Base-by-base conservation (phyloP, 371 early-diverging fungal species). In the Actinomortierella ambigua region DNA sequence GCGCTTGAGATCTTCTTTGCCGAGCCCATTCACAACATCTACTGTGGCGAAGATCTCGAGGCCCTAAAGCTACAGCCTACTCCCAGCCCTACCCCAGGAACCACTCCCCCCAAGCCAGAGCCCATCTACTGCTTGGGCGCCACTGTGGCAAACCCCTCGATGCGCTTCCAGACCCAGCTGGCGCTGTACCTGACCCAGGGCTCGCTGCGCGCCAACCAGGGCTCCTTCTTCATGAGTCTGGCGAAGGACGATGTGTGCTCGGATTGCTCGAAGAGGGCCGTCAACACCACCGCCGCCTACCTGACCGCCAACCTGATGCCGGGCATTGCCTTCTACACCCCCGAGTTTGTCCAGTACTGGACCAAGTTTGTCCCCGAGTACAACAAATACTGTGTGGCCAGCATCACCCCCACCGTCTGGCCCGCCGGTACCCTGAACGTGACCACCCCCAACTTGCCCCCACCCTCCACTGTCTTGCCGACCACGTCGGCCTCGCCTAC, bases 271-370 rank as follows among this genome's bases (percentile, higher is more conserved):
- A 41, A 63, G 64, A n/a, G 43, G 40, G 59, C 69, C n/a, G 24
- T 63, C 22, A 53, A 39, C 15, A 42, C 60, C 28, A 60, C 69
- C 22, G 41, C 63, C 14, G 53, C 41, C 1, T 60, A 57, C 61
- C 28, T 69, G 40, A 11, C 50, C 57, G 44, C 55, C 27, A 63
- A 59, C 57, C 20, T 57, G 63, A 69, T 69, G 69, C 69, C 69
- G 40, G 13, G 29, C 22, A 50, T 69, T 34, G 47, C 57, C 13
- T 69, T 69, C 57, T 69, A 69, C 61, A 69, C 69, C 13, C 69
- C 69, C 44, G 69, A 69, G 64, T 69, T 69, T 64, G 69, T 69
- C 23, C 64, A 69, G 53, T 69, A 64, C 69, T 69, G 69, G 69
- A 64, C 53, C 69, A 60, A 59, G 43, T 40, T 60, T n/a, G 69